Base-by-base conservation (phyloP, 2,329 filamentous ascomycete genomes). In the Pochonia chlamydosporia region DNA sequence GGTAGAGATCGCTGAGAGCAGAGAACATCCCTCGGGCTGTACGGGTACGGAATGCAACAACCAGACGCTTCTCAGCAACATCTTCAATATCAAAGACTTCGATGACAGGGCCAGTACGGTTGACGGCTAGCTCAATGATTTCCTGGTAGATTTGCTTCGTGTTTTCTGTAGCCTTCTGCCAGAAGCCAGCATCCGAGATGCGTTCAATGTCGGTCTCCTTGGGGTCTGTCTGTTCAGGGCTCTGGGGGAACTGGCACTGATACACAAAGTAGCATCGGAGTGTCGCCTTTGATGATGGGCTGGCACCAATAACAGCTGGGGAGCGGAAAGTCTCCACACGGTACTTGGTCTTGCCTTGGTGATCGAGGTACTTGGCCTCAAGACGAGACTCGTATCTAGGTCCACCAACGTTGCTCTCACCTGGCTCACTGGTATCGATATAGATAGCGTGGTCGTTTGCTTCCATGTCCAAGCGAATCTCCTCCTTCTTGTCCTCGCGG, bases 181-280 rank as follows among this genome's bases (percentile, higher is more conserved):
- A 72, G 76, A 99, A 99, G 54, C 90, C 87, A 65, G 86, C 86
- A 67, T 99, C 93, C 54, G 90, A 89, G 64, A 99, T 91, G 59
- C 92, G 78, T 58, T 96, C 89, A 52, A 99, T 81, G 56, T 89
- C 83, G 28, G 89, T 96, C 76, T 97, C 93, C 44, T 83, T 80
- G 11, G 84, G 81, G 45, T 76, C 71, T 0, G 91, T 88, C 53
- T 83, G 83, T 56, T 85, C 79, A 3, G 83, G 80, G 46, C 72
- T 72, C 3, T 90, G 87, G 57, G 82, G 84, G 68, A 97, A 99
- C 62, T 87, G 83, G 68, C 92, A 96, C 69, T 96, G 89, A 75
- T 99, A 99, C 57, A 99, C 90, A 64, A 99, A 99, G 74, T 99
- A 99, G 75, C 93, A 99, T 52, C 93, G 87, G 47, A 99, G 76